Evolutionary conservation across 2,329 filamentous ascomycete species (phyloP).

Genomic region (Samsoniella hepiali): DNA sequence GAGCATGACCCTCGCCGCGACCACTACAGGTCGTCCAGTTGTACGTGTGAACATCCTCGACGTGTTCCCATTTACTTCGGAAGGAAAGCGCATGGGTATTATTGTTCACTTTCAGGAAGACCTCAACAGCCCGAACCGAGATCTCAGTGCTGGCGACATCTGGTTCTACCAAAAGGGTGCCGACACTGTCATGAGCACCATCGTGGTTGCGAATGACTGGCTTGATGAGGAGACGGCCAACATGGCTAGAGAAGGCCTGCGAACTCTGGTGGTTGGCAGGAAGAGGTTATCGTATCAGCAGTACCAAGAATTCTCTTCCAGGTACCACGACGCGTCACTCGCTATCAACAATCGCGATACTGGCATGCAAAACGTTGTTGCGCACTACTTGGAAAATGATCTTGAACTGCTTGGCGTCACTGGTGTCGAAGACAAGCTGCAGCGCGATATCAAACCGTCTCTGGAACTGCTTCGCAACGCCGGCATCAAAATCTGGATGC

Average conservation of each 20-base stretch:
- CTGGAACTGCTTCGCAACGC: slow-evolving; percentile 93
- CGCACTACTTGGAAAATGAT: slow-evolving; percentile 78
- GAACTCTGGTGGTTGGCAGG: slow-evolving; percentile 91
- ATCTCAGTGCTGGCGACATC: slow-evolving; percentile 68
- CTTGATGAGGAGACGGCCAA: slow-evolving; percentile 98
- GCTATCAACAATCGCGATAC: slow-evolving; percentile 76
- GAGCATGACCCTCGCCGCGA: slow-evolving; percentile 76
- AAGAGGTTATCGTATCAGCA: slow-evolving; percentile 76
- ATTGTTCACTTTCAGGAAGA: slow-evolving; percentile 79
- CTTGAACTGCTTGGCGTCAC: slow-evolving; percentile 95
- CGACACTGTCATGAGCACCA: slow-evolving; percentile 95
- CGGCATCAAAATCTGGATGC: slow-evolving; percentile 99
- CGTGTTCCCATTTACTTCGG: slow-evolving; percentile 95
- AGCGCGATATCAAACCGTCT: slow-evolving; percentile 92
- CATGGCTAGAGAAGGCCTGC: slow-evolving; percentile 94
- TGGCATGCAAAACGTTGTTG: slow-evolving; percentile 76
- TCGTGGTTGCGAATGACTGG: slow-evolving; percentile 96
- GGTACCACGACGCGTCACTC: slow-evolving; percentile 76
- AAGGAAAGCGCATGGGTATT: slow-evolving; percentile 97
- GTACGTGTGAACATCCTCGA: slow-evolving; percentile 88
- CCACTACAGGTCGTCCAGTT: slow-evolving; percentile 67
- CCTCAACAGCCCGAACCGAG: slow-evolving; percentile 44
- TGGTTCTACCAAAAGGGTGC: slow-evolving; percentile 99
- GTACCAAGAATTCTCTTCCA: slow-evolving; percentile 74
- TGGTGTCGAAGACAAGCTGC: slow-evolving; percentile 94